These are phyloP conservation scores for Angomonas desouzai DNA, from an alignment of 208 protist species.

Conservation along the genomic window DNA sequence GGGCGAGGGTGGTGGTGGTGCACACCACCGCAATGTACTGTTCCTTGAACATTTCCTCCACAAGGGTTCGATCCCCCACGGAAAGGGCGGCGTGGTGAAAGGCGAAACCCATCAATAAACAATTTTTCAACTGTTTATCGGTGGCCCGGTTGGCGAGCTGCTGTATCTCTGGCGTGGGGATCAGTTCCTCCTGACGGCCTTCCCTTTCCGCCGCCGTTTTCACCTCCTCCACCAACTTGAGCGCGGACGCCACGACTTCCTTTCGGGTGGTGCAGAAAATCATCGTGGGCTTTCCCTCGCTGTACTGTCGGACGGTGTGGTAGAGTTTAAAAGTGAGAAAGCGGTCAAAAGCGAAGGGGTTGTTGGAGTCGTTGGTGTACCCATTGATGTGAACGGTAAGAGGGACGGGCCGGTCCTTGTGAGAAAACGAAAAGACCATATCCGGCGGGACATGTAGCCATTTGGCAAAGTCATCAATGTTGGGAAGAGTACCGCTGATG, in stretches of 20 bases:
- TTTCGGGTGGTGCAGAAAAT: constrained; percentile 90
- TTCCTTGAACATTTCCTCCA: constrained; percentile 86
- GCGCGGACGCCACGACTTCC: constrained; percentile 59
- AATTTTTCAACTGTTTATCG: constrained; percentile 68
- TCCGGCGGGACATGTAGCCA: constrained; percentile 70
- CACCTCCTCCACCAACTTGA: constrained; percentile 55
- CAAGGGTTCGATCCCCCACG: constrained; percentile 56
- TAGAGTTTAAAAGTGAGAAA: constrained; percentile 90
- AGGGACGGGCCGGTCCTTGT: constrained; percentile 72
- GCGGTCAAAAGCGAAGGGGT: constrained; percentile 87
- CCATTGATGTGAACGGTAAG: constrained; percentile 68
- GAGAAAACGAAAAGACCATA: constrained; percentile 61
- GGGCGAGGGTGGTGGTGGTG: constrained; percentile 90
- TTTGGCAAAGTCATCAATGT: constrained; percentile 84
- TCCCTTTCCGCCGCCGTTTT: constrained; percentile 30
- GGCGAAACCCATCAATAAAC: constrained; percentile 69
- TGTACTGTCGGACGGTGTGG: constrained; percentile 63
- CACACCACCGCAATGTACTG: constrained; percentile 85
- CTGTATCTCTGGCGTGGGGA: constrained; percentile 34
- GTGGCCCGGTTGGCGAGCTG: constrained; percentile 27
- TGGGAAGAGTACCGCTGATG: constrained; percentile 92
- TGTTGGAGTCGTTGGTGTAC: constrained; percentile 63
- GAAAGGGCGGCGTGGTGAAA: constrained; percentile 89
- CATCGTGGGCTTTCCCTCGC: constrained; percentile 71
- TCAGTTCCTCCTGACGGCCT: constrained; percentile 23